Evolutionary conservation across 768 basidiomycete genomes (phyloP), one percentile per base, ranked within the genome.

Genomic region (Amanita jacksonii): DNA sequence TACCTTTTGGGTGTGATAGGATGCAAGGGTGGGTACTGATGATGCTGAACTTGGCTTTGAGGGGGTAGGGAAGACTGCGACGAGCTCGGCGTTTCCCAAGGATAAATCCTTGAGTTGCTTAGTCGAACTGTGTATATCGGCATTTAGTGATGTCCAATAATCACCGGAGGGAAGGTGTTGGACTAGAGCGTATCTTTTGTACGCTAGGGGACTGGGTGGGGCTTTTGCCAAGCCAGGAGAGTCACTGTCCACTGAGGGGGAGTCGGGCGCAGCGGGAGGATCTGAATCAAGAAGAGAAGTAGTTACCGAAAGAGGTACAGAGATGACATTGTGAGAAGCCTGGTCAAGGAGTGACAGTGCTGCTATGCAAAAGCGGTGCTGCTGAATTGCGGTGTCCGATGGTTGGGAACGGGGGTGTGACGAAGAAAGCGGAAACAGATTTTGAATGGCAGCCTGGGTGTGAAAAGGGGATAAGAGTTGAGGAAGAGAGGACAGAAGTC

Each of bases 131-230:
- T 65, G 43, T 54, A 57, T 43, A 59, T 69, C 58, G 16, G 76
- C 69, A 54, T 69, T 73, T 43, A 81, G 71, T 20, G 87, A 86
- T 12, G 85, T 72, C 81, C 85, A 91, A 67, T 78, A 87, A 47
- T 82, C 80, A 30, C 79, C 85, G 1, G 68, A 72, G 0, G 88
- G 85, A 5, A 91, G 67, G 47, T 78, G 80, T 54, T 91, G 87
- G 51, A 89, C 70, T 36, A 91, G 74, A 3, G 88, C 86, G 61
- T 81, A 88, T 35, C 60, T 64, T 48, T 62, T 51, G 48, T 62
- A 49, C 35, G 61, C 46, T 51, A 64, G 52, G 54, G 46, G 27
- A 8, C 27, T 30, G 12, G 39, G 46, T 16, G 51, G 36, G 22
- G 52, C 27, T 19, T 52, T 47, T 24, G 47, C 0, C 15, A 16